phyloP scores from a whole-genome alignment of 2,329 filamentous ascomycete species.

The Arthrobotrys sinensis region DNA sequence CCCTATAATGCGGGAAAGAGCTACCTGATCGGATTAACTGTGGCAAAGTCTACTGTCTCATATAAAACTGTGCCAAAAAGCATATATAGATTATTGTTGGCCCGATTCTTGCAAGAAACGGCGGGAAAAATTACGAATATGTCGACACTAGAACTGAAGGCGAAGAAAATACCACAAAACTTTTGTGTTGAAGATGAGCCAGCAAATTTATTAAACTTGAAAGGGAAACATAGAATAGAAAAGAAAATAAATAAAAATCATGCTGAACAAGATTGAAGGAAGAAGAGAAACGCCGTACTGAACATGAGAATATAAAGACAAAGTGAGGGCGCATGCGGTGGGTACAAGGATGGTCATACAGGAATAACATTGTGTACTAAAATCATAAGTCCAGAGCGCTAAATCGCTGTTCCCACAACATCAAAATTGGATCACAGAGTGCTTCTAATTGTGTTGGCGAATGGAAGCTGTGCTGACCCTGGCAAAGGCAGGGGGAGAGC shows the following conservation, averaged over 20 bases:
- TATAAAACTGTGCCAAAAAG: slow-evolving; percentile 9
- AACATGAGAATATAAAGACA: slow-evolving; percentile 39
- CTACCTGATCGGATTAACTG: neutral
- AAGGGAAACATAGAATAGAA: slow-evolving; percentile 12
- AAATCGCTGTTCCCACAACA: slow-evolving; percentile 5
- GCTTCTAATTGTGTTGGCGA: slow-evolving; percentile 59
- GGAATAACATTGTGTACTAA: slow-evolving; percentile 13
- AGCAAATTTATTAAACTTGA: slow-evolving; percentile 8
- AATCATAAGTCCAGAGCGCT: slow-evolving; percentile 38
- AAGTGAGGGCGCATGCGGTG: slow-evolving; percentile 1
- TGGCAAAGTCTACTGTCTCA: slow-evolving; percentile 31
- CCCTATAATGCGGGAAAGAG: neutral
- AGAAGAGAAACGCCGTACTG: slow-evolving; percentile 38
- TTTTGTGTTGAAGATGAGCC: slow-evolving; percentile 53
- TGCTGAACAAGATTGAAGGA: slow-evolving; percentile 7
- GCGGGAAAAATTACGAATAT: slow-evolving; percentile 2
- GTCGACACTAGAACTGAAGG: slow-evolving; percentile 13
- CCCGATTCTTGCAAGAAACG: neutral
- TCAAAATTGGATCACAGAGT: slow-evolving; percentile 43
- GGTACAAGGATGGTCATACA: slow-evolving; percentile 17
- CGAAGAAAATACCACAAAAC: slow-evolving; percentile 44
- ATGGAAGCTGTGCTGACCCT: slow-evolving; percentile 17
- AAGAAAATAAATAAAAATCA: slow-evolving; percentile 20
- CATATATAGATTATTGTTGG: neutral
- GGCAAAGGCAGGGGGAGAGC: neutral